Conservation (phyloP, 805 yeast genomes). For the Lipomyces spencermartinsiae region DNA sequence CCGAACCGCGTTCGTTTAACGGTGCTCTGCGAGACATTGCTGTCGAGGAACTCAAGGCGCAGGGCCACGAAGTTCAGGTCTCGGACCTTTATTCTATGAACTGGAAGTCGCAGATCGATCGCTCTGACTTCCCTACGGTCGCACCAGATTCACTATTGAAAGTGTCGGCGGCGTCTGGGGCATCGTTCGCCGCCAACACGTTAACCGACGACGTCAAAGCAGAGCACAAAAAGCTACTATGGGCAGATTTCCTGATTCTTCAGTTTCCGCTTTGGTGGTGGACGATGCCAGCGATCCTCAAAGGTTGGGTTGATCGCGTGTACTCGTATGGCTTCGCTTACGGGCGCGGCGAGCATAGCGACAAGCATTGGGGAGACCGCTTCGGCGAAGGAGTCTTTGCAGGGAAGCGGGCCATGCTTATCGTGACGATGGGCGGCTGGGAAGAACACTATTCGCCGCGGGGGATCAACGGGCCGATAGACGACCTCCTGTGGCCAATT, state of each 20-base stretch:
- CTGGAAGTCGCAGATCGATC: constrained; percentile 41
- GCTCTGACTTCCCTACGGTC: constrained; percentile 39
- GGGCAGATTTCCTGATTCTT: constrained; percentile 45
- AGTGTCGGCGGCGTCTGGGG: constrained; percentile 38
- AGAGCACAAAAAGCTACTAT: constrained; percentile 44
- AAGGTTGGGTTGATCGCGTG: constrained; percentile 46
- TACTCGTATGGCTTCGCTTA: constrained; percentile 42
- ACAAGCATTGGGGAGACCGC: constrained; percentile 34
- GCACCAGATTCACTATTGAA: constrained; percentile 34
- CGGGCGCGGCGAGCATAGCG: constrained; percentile 39
- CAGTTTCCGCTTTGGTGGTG: constrained; percentile 47
- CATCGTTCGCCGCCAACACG: constrained; percentile 29
- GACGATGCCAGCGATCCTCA: constrained; percentile 45
- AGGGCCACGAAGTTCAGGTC: constrained; percentile 44
- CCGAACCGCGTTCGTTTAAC: constrained; percentile 42
- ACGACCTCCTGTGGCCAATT: constrained; percentile 42
- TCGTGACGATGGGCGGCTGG: constrained; percentile 38
- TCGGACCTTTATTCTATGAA: constrained; percentile 42
- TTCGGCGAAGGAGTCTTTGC: constrained; percentile 43
- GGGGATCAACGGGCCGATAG: constrained; percentile 41
- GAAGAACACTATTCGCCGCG: constrained; percentile 32
- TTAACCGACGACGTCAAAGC: constrained; percentile 44
- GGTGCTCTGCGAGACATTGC: constrained; percentile 40
- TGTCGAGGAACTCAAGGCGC: constrained; percentile 36
- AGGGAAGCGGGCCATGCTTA: constrained; percentile 42